These are phyloP conservation scores for Castanea mollissima DNA, from an alignment of 306 rosid species.

Conservation along the genomic window DNA sequence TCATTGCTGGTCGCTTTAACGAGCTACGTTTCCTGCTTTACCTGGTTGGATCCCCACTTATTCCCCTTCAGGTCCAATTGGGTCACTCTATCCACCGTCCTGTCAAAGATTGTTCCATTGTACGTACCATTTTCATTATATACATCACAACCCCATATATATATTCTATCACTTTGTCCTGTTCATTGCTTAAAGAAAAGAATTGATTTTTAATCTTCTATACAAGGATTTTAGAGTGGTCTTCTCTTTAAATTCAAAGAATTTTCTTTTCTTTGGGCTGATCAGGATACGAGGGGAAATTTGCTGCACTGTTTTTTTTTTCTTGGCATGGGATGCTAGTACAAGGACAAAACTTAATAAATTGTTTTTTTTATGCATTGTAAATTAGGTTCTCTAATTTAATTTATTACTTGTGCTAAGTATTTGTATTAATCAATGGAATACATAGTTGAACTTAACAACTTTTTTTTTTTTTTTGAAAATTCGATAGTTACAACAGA, in stretches of 20 bases:
- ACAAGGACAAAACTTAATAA: too few species aligned
- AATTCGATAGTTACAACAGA: too few species aligned
- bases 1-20: conserved; percentile 60
- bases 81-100: conserved; percentile 82
- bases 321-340: too few species aligned
- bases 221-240: neutral
- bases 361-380: too few species aligned
- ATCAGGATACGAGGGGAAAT: neutral
- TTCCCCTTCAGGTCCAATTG: conserved; percentile 91
- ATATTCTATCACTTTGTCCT: neutral
- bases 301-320: neutral
- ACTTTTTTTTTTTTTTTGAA: too few species aligned
- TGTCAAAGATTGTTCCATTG: conserved; percentile 79
- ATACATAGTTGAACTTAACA: too few species aligned
- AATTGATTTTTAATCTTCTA: neutral
- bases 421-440: too few species aligned
- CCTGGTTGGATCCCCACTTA: conserved; percentile 94
- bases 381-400: too few species aligned
- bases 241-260: neutral
- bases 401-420: too few species aligned
- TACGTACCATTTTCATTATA: conserved; percentile 23
- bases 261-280: neutral
- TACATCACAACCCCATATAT: too few species aligned
- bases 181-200: neutral
- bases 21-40: conserved; percentile 83